phyloP scores from a whole-genome alignment of 2,329 filamentous ascomycete species.

The Talaromyces sp. region DNA sequence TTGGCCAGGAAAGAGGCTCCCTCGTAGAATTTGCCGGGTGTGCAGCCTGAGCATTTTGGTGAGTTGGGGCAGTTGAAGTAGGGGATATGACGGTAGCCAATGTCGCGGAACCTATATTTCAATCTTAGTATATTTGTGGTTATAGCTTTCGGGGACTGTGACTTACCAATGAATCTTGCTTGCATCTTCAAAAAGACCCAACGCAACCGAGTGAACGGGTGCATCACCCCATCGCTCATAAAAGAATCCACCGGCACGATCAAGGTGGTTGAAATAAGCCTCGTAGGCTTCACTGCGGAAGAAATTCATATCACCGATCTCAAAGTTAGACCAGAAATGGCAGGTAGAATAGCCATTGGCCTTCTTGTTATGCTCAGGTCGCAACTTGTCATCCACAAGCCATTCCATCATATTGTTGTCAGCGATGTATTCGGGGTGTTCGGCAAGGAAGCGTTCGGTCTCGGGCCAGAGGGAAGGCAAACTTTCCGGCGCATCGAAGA shows the following conservation, averaged over 20 bases:
- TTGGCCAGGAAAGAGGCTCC: slow-evolving; percentile 80
- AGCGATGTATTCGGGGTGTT: slow-evolving; percentile 77
- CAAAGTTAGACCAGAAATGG: slow-evolving; percentile 99
- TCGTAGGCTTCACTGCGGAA: slow-evolving; percentile 89
- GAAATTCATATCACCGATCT: slow-evolving; percentile 89
- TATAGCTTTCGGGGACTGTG: neutral
- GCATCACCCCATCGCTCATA: slow-evolving; percentile 99
- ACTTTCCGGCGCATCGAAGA: slow-evolving; percentile 87
- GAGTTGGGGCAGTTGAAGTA: slow-evolving; percentile 99
- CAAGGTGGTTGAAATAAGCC: slow-evolving; percentile 93
- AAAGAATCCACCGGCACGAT: slow-evolving; percentile 93
- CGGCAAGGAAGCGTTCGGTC: slow-evolving; percentile 82
- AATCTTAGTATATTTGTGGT: neutral
- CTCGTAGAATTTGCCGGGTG: slow-evolving; percentile 83
- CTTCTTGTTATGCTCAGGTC: slow-evolving; percentile 74
- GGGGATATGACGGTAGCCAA: slow-evolving; percentile 96
- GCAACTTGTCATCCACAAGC: slow-evolving; percentile 73
- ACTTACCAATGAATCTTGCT: slow-evolving; percentile 88
- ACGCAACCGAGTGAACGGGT: slow-evolving; percentile 89
- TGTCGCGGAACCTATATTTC: slow-evolving; percentile 87
- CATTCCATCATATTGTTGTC: slow-evolving; percentile 83
- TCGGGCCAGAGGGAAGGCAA: slow-evolving; percentile 94
- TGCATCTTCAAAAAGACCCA: slow-evolving; percentile 88
- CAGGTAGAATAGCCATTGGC: slow-evolving; percentile 96
- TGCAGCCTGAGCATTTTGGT: slow-evolving; percentile 85